Evolutionary conservation across 306 rosid species (phyloP), one percentile per base, ranked within the genome.

Genomic region (Dryas alaskensis): DNA sequence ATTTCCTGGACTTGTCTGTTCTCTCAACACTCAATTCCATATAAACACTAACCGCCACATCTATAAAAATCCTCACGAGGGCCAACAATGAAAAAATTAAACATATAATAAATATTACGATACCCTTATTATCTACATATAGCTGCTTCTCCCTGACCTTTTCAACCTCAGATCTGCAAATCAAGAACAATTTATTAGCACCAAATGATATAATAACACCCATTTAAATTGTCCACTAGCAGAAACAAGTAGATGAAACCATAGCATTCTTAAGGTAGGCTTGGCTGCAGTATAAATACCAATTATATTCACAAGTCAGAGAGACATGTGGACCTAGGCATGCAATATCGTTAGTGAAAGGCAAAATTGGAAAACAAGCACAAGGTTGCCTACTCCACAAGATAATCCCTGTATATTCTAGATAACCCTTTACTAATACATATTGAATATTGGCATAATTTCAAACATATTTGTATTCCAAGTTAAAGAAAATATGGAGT

Each of bases 121-220:
- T 60, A 53, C 89, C 85, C 89, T 94, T 89, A 77, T 88, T 87
- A 80, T 94, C 99, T 79, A 94, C 70, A 48, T 68, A 84, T 19
- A 47, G 60, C 75, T 94, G 97, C 73, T 86, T 89, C 85, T 84
- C 84, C 71, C 77, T 74, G 31, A 91, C 89, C 82, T 64, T 78
- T 60, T 88, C 88, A 70, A 94, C 86, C 81, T 94, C 95, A 12
- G 78, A 86, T 74, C 98, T 94, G 96, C 84, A 83, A 77, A 59
- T 17, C 67, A 71, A 47, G 55, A 48, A 51, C 63, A 63, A 2
- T 62, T 17, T 49, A 58, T 70, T 49, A 80, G 72, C 5, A 37
- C 51, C 51, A 54, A 42, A 45, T 14, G 10, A 47, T 40, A 25
- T 37, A 7, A 44, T 10, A 53, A 43, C 44, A n/a, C 10, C 49